Conservation (phyloP, 1,284 basidiomycete species). For the Heterobasidion annosum region DNA sequence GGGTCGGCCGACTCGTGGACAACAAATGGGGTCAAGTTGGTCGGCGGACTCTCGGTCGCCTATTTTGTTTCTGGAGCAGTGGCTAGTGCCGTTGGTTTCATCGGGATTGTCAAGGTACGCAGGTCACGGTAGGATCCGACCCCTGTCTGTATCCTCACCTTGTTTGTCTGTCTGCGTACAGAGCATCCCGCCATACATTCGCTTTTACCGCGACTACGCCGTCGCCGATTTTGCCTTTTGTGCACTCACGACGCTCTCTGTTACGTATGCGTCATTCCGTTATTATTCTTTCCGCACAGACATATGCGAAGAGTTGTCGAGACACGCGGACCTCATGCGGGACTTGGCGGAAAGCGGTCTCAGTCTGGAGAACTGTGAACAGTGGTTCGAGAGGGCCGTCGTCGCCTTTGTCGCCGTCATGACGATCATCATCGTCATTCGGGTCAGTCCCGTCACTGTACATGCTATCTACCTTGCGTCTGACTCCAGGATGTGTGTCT, state of each 20-base stretch:
- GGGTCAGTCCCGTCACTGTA: constrained; percentile 33
- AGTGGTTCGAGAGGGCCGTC: constrained; percentile 62
- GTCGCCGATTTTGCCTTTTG: constrained; percentile 66
- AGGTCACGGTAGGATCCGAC: neutral
- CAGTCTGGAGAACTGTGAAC: constrained; percentile 69
- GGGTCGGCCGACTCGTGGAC: constrained; percentile 46
- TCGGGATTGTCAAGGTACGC: constrained; percentile 60
- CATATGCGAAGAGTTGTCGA: constrained; percentile 64
- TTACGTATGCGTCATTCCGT: constrained; percentile 51
- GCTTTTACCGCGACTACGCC: constrained; percentile 64
- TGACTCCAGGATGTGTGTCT: neutral
- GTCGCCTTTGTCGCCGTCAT: constrained; percentile 47
- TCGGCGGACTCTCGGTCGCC: constrained; percentile 54
- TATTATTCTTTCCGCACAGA: constrained; percentile 41
- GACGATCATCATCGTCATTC: constrained; percentile 51
- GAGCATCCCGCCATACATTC: constrained; percentile 45
- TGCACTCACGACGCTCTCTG: constrained; percentile 42
- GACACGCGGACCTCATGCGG: constrained; percentile 66
- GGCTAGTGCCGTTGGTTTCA: constrained; percentile 52
- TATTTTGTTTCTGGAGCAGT: constrained; percentile 58
- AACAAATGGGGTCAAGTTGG: constrained; percentile 49
- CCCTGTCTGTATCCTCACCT: neutral
- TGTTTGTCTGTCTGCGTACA: constrained; percentile 14
- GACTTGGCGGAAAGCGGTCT: constrained; percentile 61
- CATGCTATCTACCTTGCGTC: neutral